Percentiles rank a stretch among this genome's conserved stretches.
These are phyloP conservation scores for Aeschynomene evenia DNA, from an alignment of 306 rosid species.

Conservation along the genomic window DNA sequence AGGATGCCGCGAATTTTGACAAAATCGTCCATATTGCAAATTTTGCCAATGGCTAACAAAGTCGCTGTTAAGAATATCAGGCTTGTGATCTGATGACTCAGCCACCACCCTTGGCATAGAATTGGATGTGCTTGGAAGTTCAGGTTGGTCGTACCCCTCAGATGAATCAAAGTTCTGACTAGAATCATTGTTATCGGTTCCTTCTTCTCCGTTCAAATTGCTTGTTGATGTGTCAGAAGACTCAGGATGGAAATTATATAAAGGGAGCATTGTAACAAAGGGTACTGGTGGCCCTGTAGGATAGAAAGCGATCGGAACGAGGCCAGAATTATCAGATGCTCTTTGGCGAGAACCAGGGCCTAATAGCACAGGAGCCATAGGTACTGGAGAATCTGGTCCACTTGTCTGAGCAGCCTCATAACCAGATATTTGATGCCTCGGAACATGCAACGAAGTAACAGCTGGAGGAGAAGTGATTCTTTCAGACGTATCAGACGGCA, in stretches of 20 bases:
- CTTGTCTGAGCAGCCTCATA: slow-evolving; percentile 69
- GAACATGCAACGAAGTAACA: slow-evolving; percentile 44
- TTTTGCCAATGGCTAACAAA: slow-evolving; percentile 81
- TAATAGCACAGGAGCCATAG: slow-evolving; percentile 66
- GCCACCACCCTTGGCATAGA: slow-evolving; percentile 46
- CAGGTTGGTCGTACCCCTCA: slow-evolving; percentile 56
- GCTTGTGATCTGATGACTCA: slow-evolving; percentile 52
- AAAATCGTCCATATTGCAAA: slow-evolving; percentile 72
- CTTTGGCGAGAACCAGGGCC: slow-evolving; percentile 77
- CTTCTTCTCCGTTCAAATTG: slow-evolving; percentile 62
- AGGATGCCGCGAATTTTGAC: slow-evolving; percentile 59
- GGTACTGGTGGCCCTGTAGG: slow-evolving; percentile 99
- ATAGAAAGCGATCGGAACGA: slow-evolving; percentile 67
- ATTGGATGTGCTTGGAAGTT: slow-evolving; percentile 52
- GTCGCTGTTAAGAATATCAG: slow-evolving; percentile 88
- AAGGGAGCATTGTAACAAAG: slow-evolving; percentile 74
- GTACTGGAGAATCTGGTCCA: slow-evolving; percentile 65
- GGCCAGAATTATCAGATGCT: slow-evolving; percentile 59
- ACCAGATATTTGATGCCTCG: slow-evolving; percentile 67
- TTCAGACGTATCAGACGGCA: slow-evolving; percentile 56
- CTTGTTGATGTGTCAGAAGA: slow-evolving; percentile 63
- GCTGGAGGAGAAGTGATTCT: slow-evolving; percentile 50
- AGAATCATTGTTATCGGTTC: slow-evolving; percentile 60
- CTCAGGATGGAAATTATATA: slow-evolving; percentile 64
- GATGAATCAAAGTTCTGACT: slow-evolving; percentile 62